Evolutionary conservation across 306 rosid genomes (phyloP).

Genomic region (Senna siamea): DNA sequence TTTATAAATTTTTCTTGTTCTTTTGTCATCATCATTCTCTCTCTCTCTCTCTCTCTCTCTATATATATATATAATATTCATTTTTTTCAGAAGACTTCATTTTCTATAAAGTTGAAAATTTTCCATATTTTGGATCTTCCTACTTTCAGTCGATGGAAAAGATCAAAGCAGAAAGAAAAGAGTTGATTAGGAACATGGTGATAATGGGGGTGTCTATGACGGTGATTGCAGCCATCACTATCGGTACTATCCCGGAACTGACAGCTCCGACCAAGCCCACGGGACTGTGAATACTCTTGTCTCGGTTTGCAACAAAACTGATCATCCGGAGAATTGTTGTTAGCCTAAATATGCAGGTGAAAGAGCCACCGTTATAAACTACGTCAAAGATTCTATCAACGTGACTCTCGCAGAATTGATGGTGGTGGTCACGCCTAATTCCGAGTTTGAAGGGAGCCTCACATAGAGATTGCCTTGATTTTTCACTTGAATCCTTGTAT

Average conservation of each 20-base stretch:
- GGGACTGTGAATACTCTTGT: not conserved
- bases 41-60: too few species aligned
- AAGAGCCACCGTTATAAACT: not conserved
- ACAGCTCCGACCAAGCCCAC: too few species aligned
- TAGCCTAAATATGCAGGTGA: constrained; percentile 28
- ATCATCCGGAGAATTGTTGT: not conserved
- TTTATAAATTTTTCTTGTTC: too few species aligned
- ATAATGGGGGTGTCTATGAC: constrained; percentile 35
- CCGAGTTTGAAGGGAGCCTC: too few species aligned
- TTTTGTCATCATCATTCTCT: too few species aligned
- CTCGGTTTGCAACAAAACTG: constrained; percentile 9
- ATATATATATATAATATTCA: too few species aligned
- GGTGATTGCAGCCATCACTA: constrained; percentile 26
- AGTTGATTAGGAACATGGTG: constrained; percentile 26
- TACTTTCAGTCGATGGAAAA: constrained; percentile 7
- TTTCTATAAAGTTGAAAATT: too few species aligned
- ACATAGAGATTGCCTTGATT: too few species aligned
- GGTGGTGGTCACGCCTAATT: too few species aligned
- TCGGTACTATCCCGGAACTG: not conserved
- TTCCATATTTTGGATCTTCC: not conserved
- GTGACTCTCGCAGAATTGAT: constrained; percentile 27
- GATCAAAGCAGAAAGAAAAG: not conserved
- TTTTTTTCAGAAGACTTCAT: too few species aligned
- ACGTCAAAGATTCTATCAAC: constrained; percentile 12
- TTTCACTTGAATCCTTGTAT: too few species aligned